Conservation (phyloP, 768 basidiomycete species). For the Tulasnella sp. region DNA sequence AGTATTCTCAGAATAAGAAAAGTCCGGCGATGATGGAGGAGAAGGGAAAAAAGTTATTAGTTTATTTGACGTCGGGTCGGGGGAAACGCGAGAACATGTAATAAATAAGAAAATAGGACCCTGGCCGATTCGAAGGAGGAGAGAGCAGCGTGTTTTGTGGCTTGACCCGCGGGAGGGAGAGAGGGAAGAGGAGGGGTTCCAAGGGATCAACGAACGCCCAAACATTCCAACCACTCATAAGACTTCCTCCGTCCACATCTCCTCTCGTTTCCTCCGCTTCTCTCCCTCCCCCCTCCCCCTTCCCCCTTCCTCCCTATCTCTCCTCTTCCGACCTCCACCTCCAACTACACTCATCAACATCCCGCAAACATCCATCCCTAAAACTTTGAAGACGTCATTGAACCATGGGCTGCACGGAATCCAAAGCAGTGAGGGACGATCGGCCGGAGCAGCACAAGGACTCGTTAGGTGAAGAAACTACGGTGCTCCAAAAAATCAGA, state of each 20-base stretch:
- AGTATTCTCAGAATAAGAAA: no score
- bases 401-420: conserved; percentile 2
- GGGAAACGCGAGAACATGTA: no score
- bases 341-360: neutral
- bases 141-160: neutral
- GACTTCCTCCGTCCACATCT: neutral
- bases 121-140: neutral
- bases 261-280: neutral
- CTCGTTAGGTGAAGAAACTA: neutral
- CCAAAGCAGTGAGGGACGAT: neutral
- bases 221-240: neutral
- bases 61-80: neutral
- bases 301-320: neutral
- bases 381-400: neutral
- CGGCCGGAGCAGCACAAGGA: neutral
- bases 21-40: no score
- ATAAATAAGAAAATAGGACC: neutral
- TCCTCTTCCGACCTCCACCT: neutral
- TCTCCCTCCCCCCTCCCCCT: neutral
- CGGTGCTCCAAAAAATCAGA: neutral
- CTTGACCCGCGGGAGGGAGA: neutral
- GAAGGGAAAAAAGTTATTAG: neutral
- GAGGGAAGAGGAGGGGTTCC: no score
- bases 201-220: neutral
- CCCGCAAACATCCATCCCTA: neutral